Conservation (phyloP, 441 rosid species). For the Aleurites moluccanus region DNA sequence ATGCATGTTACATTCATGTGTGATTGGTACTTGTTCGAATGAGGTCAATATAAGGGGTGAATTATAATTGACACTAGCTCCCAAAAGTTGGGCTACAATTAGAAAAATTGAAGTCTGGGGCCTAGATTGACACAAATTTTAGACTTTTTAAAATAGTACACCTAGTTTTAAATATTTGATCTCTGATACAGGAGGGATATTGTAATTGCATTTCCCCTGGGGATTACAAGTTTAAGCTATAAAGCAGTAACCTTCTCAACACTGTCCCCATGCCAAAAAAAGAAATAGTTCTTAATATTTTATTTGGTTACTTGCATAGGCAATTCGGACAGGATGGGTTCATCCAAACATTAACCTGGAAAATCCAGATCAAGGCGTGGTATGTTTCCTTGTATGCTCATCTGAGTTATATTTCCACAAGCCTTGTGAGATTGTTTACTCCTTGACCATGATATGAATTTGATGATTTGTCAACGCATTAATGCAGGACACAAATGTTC, state of each 20-base stretch:
- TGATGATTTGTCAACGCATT: conserved; percentile 9
- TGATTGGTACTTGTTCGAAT: background rate
- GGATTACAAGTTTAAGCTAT: background rate
- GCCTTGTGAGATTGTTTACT: conserved; percentile 3
- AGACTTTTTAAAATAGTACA: too few species aligned
- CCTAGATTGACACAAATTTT: background rate
- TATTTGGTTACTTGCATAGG: conserved; percentile 45
- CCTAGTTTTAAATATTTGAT: too few species aligned
- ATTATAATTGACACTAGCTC: background rate
- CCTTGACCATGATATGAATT: background rate
- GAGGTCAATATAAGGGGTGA: background rate
- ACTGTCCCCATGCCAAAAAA: background rate
- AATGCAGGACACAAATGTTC: conserved; percentile 67
- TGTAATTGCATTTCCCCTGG: background rate
- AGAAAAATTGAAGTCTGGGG: background rate
- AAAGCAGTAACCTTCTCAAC: background rate
- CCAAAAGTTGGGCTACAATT: too few species aligned
- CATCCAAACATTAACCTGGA: conserved; percentile 98
- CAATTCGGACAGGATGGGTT: conserved; percentile 94
- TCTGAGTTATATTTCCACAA: background rate
- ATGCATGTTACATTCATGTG: background rate
- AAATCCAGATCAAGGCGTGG: conserved; percentile 84
- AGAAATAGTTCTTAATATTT: conserved; percentile 6
- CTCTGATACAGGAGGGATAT: background rate
- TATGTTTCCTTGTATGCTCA: conserved; percentile 33